Evolutionary conservation across 2,329 filamentous ascomycete genomes (phyloP), one percentile per base, ranked within the genome.

Genomic region (Colletotrichum sp.): DNA sequence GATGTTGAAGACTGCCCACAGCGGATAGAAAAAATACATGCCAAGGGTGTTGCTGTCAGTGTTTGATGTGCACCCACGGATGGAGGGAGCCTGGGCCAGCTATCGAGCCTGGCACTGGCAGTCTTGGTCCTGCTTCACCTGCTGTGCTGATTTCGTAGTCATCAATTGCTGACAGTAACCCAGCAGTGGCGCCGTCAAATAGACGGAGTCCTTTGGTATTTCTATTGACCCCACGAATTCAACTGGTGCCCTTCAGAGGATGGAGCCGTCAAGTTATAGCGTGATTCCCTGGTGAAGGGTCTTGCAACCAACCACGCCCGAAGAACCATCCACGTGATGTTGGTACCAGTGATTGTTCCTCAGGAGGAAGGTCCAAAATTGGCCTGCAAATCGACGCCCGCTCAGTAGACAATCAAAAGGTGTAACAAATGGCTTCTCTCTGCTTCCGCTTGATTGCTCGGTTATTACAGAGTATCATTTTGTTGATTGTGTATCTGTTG

Each of bases 11-110:
- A 47, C 33, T 34, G 33, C 43, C 55, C 66, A 55, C 51, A 24
- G 66, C 66, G 66, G 47, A 58, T 47, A 72, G 55, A 27, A 68
- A 72, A 55, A 72, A 65, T 72, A 24, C 29, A 33, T 57, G 51
- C 61, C 70, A 66, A 70, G 66, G 70, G n/a, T 55, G 43, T 61
- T 36, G 71, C 68, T 73, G 71, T 70, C 61, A 66, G 51, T 58
- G 68, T 73, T 73, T 66, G 71, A 73, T 70, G 67, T 63, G 55
- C 62, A 33, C 62, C 61, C 61, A 55, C 66, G 55, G 61, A 66
- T 51, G 33, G 58, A 55, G 29, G 54, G 54, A 66, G 66, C 61
- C 70, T 59, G 51, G 66, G 16, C 67, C 38, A 70, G 27, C 33
- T 38, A 43, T 57, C 18, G 34, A 63, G 63, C 29, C 43, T 55